Percentiles rank a stretch among this genome's conserved stretches.
phyloP scores from a whole-genome alignment of 805 yeast genomes.

The Ogataea allantospora region DNA sequence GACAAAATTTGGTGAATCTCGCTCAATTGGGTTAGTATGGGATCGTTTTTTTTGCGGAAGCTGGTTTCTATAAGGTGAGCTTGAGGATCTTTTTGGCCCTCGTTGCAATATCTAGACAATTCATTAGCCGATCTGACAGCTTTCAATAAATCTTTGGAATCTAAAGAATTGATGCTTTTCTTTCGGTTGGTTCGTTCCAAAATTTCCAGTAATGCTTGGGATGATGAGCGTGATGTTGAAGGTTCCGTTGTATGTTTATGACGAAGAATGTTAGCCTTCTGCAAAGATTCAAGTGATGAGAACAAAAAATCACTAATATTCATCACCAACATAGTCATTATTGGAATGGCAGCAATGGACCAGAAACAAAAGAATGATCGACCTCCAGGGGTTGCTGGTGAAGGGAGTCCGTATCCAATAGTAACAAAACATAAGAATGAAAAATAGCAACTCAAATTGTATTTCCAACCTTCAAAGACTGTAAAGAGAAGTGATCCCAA shows the following conservation, averaged over 20 bases:
- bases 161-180: too few species aligned
- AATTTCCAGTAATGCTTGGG: neutral
- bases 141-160: neutral
- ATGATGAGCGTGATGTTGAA: too few species aligned
- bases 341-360: constrained; percentile 81
- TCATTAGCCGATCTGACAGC: neutral
- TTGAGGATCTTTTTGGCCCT: neutral
- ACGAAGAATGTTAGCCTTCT: too few species aligned
- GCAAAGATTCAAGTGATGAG: constrained; percentile 23
- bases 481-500: constrained; percentile 69
- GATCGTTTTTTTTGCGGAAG: constrained; percentile 29
- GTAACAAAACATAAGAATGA: constrained; percentile 73
- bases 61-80: too few species aligned
- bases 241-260: too few species aligned
- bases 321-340: constrained; percentile 79
- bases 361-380: constrained; percentile 72
- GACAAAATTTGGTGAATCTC: constrained; percentile 28
- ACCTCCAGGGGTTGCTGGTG: constrained; percentile 64
- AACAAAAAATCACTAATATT: constrained; percentile 64
- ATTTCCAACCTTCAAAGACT: constrained; percentile 66
- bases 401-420: constrained; percentile 80
- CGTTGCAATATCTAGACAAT: neutral
- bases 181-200: neutral
- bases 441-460: constrained; percentile 71
- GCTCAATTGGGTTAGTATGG: constrained; percentile 21